A percentile compares a stretch with the other conserved stretches of the same genome.
These are phyloP conservation scores for Exophiala calicioides DNA, from an alignment of 2,329 filamentous ascomycete species.

Conservation along the genomic window DNA sequence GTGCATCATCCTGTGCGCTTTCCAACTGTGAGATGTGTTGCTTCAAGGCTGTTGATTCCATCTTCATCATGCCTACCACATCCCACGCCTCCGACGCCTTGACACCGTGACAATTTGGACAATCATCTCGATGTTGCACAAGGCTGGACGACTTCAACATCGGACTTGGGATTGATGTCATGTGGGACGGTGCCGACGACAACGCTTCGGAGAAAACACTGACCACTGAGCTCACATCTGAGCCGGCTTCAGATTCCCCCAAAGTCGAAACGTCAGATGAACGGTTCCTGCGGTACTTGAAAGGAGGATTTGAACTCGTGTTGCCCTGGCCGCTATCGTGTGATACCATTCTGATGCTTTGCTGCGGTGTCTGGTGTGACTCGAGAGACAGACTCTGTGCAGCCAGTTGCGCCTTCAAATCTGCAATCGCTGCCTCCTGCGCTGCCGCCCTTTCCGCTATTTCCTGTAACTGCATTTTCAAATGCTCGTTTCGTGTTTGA, in stretches of 20 bases:
- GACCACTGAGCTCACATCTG: constrained; percentile 54
- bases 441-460: constrained; percentile 58
- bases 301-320: constrained; percentile 35
- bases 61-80: constrained; percentile 52
- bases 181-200: constrained; percentile 26
- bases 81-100: constrained; percentile 54
- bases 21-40: constrained; percentile 56
- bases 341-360: constrained; percentile 34
- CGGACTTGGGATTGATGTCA: constrained; percentile 23
- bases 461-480: constrained; percentile 63
- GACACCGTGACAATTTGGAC: constrained; percentile 44
- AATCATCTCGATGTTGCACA: constrained; percentile 35
- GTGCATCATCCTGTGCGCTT: constrained; percentile 56
- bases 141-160: constrained; percentile 16
- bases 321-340: constrained; percentile 35
- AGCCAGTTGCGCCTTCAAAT: constrained; percentile 51
- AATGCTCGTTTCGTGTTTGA: constrained; percentile 56
- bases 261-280: constrained; percentile 44
- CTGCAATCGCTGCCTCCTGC: constrained; percentile 58
- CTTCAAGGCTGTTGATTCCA: constrained; percentile 58
- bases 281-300: constrained; percentile 38
- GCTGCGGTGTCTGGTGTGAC: constrained; percentile 22
- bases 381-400: constrained; percentile 21
- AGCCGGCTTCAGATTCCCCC: constrained; percentile 62
- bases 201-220: constrained; percentile 48